Evolutionary conservation across 306 rosid genomes (phyloP).

Genomic region (barrel medic (Medicago truncatula)): DNA sequence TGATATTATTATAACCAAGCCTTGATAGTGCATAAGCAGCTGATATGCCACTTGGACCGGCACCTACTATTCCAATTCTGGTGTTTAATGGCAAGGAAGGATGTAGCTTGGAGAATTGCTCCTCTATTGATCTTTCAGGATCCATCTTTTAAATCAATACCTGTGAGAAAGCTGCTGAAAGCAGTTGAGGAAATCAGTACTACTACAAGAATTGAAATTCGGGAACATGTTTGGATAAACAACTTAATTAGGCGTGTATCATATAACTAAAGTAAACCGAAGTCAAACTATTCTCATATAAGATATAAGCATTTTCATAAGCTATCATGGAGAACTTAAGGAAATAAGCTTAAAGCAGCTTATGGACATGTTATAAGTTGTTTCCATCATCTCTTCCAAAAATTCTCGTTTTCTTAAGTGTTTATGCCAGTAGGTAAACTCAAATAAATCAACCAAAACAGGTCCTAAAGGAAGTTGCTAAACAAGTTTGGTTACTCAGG

Average conservation of each 20-base stretch:
- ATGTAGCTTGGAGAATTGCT: slow-evolving; percentile 75
- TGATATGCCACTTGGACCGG: slow-evolving; percentile 95
- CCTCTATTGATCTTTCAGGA: slow-evolving; percentile 62
- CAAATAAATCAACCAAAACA: neutral
- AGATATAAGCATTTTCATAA: neutral
- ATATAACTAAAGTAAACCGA: neutral
- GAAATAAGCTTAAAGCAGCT: neutral
- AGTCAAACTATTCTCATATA: neutral
- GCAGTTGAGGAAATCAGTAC: neutral
- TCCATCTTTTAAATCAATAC: slow-evolving; percentile 59
- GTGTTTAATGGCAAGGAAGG: slow-evolving; percentile 72
- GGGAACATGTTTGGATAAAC: neutral
- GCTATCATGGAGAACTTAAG: neutral
- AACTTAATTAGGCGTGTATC: neutral
- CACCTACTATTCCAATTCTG: slow-evolving; percentile 86
- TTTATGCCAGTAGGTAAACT: too few species aligned
- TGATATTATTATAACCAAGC: slow-evolving; percentile 78
- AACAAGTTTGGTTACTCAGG: neutral
- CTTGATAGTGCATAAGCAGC: slow-evolving; percentile 85
- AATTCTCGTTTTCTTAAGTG: too few species aligned
- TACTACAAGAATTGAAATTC: neutral
- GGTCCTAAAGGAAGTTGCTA: neutral
- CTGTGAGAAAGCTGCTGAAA: neutral
- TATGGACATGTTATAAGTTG: neutral
- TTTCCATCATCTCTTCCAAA: neutral